phyloP scores from a whole-genome alignment of 1,139 yeast species.

The Scheffersomyces quercinus region DNA sequence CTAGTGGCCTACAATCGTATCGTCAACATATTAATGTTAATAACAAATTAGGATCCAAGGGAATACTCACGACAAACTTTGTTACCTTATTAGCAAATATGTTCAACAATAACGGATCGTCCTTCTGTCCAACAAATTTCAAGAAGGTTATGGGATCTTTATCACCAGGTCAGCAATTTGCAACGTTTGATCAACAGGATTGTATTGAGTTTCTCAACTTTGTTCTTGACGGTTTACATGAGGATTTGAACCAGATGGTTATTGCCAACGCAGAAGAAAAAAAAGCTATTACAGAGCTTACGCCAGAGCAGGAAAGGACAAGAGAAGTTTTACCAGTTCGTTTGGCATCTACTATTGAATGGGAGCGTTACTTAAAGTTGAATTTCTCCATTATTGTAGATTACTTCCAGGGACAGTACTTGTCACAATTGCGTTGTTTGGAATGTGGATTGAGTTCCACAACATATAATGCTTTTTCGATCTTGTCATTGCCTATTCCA shows the following conservation, averaged over 20 bases:
- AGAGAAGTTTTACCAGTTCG: slow-evolving; percentile 78
- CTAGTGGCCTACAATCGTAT: slow-evolving; percentile 43
- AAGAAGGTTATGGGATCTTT: slow-evolving; percentile 67
- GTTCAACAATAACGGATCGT: slow-evolving; percentile 49
- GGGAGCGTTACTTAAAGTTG: slow-evolving; percentile 87
- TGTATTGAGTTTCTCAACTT: slow-evolving; percentile 89
- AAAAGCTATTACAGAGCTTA: slow-evolving; percentile 47
- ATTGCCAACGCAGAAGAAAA: slow-evolving; percentile 36
- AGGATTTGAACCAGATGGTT: slow-evolving; percentile 73
- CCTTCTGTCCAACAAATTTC: slow-evolving; percentile 57
- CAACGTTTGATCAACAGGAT: slow-evolving; percentile 86
- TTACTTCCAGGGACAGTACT: slow-evolving; percentile 86
- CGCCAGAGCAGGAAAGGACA: slow-evolving; percentile 71
- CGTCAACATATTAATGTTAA: slow-evolving; percentile 71
- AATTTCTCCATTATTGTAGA: slow-evolving; percentile 86
- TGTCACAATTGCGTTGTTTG: slow-evolving; percentile 75
- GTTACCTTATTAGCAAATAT: slow-evolving; percentile 64
- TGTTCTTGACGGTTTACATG: slow-evolving; percentile 81
- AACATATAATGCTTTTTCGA: slow-evolving; percentile 80
- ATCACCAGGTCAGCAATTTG: slow-evolving; percentile 62
- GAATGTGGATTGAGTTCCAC: slow-evolving; percentile 81
- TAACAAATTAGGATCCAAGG: slow-evolving; percentile 81
- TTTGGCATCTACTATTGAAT: slow-evolving; percentile 87
- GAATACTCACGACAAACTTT: slow-evolving; percentile 73
- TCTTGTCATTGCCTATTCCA: slow-evolving; percentile 75